These are phyloP conservation scores for Cardamine occulta DNA, from an alignment of 345 rosid species.

Conservation along the genomic window DNA sequence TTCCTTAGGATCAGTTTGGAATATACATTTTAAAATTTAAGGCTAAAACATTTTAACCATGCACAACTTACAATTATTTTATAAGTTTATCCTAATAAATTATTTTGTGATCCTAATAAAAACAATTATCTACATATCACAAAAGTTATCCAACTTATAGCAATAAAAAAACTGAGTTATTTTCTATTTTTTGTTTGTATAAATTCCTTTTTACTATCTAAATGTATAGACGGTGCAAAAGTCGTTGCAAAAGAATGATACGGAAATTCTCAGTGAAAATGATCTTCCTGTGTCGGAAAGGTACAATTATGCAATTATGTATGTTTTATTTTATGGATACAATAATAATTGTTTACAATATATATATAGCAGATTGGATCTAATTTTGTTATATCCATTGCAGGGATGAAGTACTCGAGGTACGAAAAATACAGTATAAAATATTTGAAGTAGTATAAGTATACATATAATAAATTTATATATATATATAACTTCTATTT, in stretches of 20 bases:
- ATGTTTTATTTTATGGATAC: neutral
- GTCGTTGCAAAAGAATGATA: neutral
- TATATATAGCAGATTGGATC: neutral
- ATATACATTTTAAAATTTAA: neutral
- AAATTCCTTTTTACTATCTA: neutral
- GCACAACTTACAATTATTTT: neutral
- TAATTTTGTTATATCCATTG: conserved; percentile 2
- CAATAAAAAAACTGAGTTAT: neutral
- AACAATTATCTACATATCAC: neutral
- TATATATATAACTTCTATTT: neutral
- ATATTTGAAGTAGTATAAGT: neutral
- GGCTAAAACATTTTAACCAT: neutral
- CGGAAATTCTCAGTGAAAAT: neutral
- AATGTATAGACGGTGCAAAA: conserved; percentile 22
- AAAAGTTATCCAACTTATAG: neutral
- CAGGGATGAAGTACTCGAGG: conserved; percentile 15
- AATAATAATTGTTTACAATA: neutral
- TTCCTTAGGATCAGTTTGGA: neutral
- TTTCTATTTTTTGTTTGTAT: neutral
- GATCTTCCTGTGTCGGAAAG: neutral
- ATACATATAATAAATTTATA: neutral
- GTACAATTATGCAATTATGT: neutral
- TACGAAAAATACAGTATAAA: neutral
- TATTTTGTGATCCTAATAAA: no score
- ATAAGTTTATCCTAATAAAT: no score